Evolutionary conservation across 2,329 filamentous ascomycete genomes (phyloP).

Genomic region (Aspergillus aculeatinus): DNA sequence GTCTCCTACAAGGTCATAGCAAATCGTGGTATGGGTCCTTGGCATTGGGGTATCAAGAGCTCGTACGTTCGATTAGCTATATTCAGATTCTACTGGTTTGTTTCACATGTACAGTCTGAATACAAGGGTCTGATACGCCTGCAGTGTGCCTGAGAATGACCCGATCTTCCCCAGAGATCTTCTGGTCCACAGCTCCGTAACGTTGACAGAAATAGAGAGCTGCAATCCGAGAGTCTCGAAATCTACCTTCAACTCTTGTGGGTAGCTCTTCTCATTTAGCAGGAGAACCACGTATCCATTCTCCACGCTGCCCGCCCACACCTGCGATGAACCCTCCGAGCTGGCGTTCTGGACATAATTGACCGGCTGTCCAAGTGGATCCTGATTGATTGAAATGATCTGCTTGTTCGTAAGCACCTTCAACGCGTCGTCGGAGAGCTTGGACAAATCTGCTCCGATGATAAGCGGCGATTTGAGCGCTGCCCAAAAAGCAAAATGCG

Average conservation of each 20-base stretch:
- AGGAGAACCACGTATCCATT: constrained; percentile 3
- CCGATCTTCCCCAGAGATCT: neutral
- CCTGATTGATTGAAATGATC: constrained; percentile 5
- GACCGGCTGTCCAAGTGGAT: neutral
- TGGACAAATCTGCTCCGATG: constrained; percentile 36
- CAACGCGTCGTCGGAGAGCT: neutral
- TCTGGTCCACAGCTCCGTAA: neutral
- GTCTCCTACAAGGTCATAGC: no score
- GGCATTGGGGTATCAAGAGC: no score
- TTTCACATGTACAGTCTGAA: neutral
- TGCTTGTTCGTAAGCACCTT: constrained; percentile 1
- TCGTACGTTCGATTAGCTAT: no score
- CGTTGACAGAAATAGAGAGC: no score
- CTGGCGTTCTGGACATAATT: neutral
- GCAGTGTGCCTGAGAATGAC: neutral
- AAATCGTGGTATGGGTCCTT: no score
- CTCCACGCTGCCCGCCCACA: constrained; percentile 2
- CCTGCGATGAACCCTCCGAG: neutral
- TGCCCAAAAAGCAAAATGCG: constrained; percentile 49
- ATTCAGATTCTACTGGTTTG: no score
- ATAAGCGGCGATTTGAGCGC: constrained; percentile 47
- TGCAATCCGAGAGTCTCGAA: neutral
- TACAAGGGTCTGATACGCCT: constrained; percentile 6
- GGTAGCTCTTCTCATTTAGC: constrained; percentile 8
- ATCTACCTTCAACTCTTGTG: neutral